phyloP scores from a whole-genome alignment of 2,329 filamentous ascomycete species.

The Xylaria arbuscula region DNA sequence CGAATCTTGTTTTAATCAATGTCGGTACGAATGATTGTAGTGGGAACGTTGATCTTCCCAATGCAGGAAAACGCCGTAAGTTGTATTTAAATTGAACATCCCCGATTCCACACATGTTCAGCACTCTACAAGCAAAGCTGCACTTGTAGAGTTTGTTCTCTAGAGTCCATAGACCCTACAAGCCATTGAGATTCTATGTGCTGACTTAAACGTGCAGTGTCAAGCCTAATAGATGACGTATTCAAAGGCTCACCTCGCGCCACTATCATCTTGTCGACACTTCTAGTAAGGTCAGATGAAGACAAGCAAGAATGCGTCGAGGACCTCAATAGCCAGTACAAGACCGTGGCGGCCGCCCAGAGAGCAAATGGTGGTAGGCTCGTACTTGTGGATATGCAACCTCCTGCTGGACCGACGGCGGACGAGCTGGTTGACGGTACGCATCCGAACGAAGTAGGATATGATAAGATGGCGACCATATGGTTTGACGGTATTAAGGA shows the following conservation, averaged over 20 bases:
- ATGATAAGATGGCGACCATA: conserved; percentile 52
- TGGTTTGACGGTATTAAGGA: conserved; percentile 49
- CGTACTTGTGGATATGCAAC: conserved; percentile 52
- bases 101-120: not conserved
- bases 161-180: not conserved
- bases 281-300: conserved; percentile 47
- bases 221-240: conserved; percentile 48
- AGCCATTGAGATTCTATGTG: not conserved
- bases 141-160: not conserved
- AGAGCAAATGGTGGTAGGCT: conserved; percentile 42
- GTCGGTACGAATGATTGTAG: conserved; percentile 56
- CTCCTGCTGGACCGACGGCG: conserved; percentile 42
- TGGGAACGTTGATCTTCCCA: conserved; percentile 47
- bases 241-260: conserved; percentile 47
- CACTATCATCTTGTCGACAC: conserved; percentile 52
- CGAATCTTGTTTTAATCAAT: conserved; percentile 55
- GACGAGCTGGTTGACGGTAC: conserved; percentile 51
- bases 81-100: not conserved
- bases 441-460: conserved; percentile 52
- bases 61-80: conserved; percentile 44
- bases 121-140: not conserved
- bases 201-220: conserved; percentile 36
- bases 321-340: conserved; percentile 48
- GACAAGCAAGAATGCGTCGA: conserved; percentile 42
- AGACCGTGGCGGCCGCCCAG: conserved; percentile 41